Conservation (phyloP, 208 protist genomes). For the Spironucleus salmonicida region DNA sequence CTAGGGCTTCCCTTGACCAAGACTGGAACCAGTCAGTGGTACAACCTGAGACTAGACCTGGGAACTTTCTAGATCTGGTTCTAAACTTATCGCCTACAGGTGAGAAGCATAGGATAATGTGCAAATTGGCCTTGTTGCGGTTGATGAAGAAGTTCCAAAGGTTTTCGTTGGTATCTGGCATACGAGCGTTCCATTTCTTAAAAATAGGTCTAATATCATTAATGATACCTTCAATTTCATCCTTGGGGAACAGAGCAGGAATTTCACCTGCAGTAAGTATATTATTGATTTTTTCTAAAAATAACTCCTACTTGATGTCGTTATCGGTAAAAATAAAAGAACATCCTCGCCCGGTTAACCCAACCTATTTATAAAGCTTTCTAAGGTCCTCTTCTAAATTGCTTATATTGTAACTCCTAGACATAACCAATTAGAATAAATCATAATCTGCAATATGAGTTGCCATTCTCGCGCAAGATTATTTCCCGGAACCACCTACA, state of each 20-base stretch:
- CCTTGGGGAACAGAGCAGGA: conserved; percentile 82
- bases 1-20: conserved; percentile 78
- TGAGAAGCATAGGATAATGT: conserved; percentile 89
- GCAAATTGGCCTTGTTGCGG: conserved; percentile 75
- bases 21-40: conserved; percentile 93
- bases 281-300: conserved; percentile 92
- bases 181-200: conserved; percentile 67
- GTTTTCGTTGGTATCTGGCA: conserved; percentile 76
- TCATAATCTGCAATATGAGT: conserved; percentile 66
- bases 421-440: conserved; percentile 78
- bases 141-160: conserved; percentile 87
- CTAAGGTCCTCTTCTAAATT: conserved; percentile 39
- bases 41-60: conserved; percentile 77
- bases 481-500: conserved; percentile 49
- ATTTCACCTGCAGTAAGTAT: conserved; percentile 65
- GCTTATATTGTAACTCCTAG: conserved; percentile 47
- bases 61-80: conserved; percentile 78
- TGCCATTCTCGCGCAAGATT: conserved; percentile 67
- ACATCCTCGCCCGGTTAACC: conserved; percentile 48
- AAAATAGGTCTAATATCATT: conserved; percentile 73
- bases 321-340: conserved; percentile 90
- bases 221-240: conserved; percentile 80
- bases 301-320: conserved; percentile 86
- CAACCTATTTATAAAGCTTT: conserved; percentile 33
- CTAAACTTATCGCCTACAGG: conserved; percentile 85